Conservation (phyloP, 306 rosid species). For the Vigna reflexopilosa region DNA sequence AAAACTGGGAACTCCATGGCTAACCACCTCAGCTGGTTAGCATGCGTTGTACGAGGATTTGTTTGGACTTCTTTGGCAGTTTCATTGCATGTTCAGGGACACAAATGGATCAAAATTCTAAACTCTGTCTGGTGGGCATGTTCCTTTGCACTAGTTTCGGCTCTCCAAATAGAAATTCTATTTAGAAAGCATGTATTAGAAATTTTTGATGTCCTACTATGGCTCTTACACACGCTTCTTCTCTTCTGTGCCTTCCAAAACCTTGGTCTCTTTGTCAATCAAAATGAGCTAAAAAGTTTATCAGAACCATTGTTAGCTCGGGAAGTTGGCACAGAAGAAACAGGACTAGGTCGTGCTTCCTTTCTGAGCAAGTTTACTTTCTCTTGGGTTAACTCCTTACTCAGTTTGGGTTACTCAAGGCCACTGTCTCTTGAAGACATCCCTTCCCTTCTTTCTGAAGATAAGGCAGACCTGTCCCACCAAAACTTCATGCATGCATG, state of each 20-base stretch:
- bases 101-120: conserved; percentile 47
- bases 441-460: too few relatives aligned
- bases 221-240: conserved; percentile 57
- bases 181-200: conserved; percentile 22
- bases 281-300: conserved; percentile 16
- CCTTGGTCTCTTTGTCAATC: conserved; percentile 30
- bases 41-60: conserved; percentile 46
- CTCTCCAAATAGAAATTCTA: conserved; percentile 50
- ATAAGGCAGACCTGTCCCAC: not conserved
- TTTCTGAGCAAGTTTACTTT: conserved; percentile 59
- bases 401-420: conserved; percentile 58
- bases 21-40: not conserved
- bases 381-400: conserved; percentile 67
- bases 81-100: conserved; percentile 54
- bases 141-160: conserved; percentile 46
- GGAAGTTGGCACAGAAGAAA: conserved; percentile 8
- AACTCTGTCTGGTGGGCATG: conserved; percentile 58
- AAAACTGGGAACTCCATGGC: conserved; percentile 20
- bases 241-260: conserved; percentile 53
- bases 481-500: conserved; percentile 13
- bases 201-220: conserved; percentile 32
- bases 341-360: conserved; percentile 40
- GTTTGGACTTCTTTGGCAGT: conserved; percentile 57
- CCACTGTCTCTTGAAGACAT: conserved; percentile 43
- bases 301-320: not conserved